Conservation (phyloP, 441 rosid genomes). For the Erysimum cheiri region DNA sequence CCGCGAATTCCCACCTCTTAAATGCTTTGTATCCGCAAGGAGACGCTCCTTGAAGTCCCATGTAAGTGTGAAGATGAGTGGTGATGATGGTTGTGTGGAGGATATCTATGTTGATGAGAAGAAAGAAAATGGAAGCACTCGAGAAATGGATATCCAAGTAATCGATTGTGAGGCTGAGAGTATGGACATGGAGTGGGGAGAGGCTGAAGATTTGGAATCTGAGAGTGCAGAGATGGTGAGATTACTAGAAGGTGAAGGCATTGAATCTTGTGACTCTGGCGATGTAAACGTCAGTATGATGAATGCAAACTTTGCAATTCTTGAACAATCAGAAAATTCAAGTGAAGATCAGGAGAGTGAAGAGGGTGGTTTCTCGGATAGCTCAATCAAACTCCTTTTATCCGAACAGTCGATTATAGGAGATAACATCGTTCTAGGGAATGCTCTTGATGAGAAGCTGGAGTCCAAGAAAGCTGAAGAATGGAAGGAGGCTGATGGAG, state of each 20-base stretch:
- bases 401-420: neutral
- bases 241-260: slow-evolving; percentile 23
- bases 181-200: neutral
- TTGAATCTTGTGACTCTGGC: neutral
- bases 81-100: slow-evolving; percentile 50
- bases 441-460: slow-evolving; percentile 7
- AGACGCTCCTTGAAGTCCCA: slow-evolving; percentile 60
- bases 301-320: neutral
- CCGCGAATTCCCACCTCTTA: slow-evolving; percentile 60
- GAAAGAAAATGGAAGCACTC: slow-evolving; percentile 27
- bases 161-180: neutral
- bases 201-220: neutral
- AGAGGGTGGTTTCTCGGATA: neutral
- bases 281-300: neutral
- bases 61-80: slow-evolving; percentile 50
- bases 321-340: slow-evolving; percentile 8
- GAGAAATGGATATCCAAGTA: slow-evolving; percentile 29
- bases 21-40: slow-evolving; percentile 61
- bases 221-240: slow-evolving; percentile 13
- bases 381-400: neutral
- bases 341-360: neutral
- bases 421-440: neutral
- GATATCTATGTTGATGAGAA: slow-evolving; percentile 53
- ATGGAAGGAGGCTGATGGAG: neutral
- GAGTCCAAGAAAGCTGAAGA: slow-evolving; percentile 6